Evolutionary conservation across 352 stramenopile species (phyloP).

Genomic region (Phytophthora agathidicida): DNA sequence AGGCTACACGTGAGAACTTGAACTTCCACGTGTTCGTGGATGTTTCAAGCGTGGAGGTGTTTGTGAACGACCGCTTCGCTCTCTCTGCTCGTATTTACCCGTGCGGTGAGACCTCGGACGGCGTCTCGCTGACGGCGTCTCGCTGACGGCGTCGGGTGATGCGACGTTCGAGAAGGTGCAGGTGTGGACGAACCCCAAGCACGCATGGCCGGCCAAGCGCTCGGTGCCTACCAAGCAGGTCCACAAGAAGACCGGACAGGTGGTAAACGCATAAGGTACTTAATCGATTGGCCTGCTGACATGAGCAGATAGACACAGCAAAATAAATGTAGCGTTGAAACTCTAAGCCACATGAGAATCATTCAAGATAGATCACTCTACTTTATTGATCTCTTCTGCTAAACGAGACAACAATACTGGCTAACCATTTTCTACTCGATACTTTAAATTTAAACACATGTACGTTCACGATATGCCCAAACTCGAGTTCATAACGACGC

Average conservation of each 20-base stretch:
- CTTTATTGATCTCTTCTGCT: too few species aligned
- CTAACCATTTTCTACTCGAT: too few species aligned
- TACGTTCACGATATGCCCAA: too few species aligned
- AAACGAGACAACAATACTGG: too few species aligned
- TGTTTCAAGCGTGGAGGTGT: conserved; percentile 66
- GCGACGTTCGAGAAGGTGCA: conserved; percentile 60
- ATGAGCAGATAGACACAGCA: too few species aligned
- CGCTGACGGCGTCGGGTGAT: conserved; percentile 45
- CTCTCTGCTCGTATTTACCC: conserved; percentile 69
- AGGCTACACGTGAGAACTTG: conserved; percentile 50
- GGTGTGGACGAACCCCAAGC: conserved; percentile 64
- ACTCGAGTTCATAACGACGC: too few species aligned
- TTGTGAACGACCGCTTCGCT: conserved; percentile 68
- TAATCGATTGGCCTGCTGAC: too few species aligned
- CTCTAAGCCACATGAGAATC: too few species aligned
- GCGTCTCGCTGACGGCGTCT: conserved; percentile 61
- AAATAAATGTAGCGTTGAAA: too few species aligned
- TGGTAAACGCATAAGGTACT: too few species aligned
- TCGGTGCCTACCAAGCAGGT: conserved; percentile 30
- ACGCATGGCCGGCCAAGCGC: conserved; percentile 55
- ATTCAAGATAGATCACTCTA: too few species aligned
- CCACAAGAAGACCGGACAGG: conserved; percentile 20
- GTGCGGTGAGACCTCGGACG: conserved; percentile 50
- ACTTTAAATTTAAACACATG: too few species aligned
- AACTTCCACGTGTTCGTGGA: conserved; percentile 67